Percentiles rank a stretch among this genome's conserved stretches.
Evolutionary conservation across 257 asterid species (phyloP).

Genomic region (Henckelia pumila): DNA sequence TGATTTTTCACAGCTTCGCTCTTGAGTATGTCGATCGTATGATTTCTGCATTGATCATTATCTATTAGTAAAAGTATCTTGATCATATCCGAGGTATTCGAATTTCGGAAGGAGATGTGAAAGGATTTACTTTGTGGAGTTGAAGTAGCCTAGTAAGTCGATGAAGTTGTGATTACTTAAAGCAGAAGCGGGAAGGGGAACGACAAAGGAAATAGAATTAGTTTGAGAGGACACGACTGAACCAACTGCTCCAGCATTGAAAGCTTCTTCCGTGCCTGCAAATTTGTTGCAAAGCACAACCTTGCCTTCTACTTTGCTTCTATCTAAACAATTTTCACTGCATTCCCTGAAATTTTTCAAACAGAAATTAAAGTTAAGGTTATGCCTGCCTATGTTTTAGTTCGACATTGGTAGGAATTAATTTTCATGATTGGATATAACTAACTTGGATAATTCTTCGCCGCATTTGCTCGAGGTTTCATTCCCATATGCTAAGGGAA

Average conservation of each 20-base stretch:
- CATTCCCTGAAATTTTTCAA: constrained; percentile 19
- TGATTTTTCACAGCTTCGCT: neutral
- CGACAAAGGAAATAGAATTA: constrained; percentile 21
- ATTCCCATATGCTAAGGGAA: constrained; percentile 23
- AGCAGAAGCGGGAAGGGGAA: constrained; percentile 28
- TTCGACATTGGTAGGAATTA: neutral
- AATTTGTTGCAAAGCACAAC: constrained; percentile 16
- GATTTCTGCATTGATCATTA: neutral
- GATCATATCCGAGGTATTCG: neutral
- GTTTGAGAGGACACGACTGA: no score
- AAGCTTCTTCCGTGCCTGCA: neutral
- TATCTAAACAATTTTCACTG: constrained; percentile 5
- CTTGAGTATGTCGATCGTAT: neutral
- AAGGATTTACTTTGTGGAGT: neutral
- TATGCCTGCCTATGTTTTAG: neutral
- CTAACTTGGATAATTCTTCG: neutral
- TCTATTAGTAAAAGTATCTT: no score
- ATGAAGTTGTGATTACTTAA: neutral
- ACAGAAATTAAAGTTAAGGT: neutral
- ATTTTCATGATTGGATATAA: neutral
- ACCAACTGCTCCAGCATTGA: constrained; percentile 13
- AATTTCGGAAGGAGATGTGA: neutral
- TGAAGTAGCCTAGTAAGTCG: neutral
- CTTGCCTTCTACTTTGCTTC: constrained; percentile 26
- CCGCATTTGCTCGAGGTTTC: neutral